Evolutionary conservation across 306 rosid species (phyloP), one percentile per base, ranked within the genome.

Genomic region (Cucumis hystrix): DNA sequence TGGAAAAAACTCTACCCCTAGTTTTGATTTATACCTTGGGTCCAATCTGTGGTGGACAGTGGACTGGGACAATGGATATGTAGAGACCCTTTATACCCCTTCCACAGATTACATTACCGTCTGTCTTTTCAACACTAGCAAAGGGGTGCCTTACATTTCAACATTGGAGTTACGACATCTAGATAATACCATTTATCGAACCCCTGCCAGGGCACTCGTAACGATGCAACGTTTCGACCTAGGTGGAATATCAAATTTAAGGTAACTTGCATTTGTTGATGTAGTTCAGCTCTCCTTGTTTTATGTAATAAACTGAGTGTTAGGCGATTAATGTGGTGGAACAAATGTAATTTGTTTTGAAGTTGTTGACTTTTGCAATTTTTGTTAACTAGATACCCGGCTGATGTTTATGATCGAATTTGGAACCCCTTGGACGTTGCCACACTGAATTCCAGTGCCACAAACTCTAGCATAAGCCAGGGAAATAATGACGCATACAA

Each of bases 101-200:
- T 6, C 18, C 9, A 35, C 83, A 14, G 73, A 81, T 33, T 77
- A 63, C 35, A 52, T 87, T 33, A 30, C 71, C 21, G 70, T 89
- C 5, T 91, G 90, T 64, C 84, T 89, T 20, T 83, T 81, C 1
- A 87, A 86, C 33, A 78, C 69, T 20, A 83, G 83, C 33, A 8
- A 37, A 6, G 87, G 91, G 37, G 63, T 63, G 2, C 91, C 97
- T 37, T 89, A 75, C 59, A 80, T 89, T 37, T 84, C 92, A 9
- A 7, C 81, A 4, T 56, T 87, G 60, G 94, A 85, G 51, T 56
- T 90, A 7, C 80, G 89, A 28, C 82, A 12, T 64, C 12, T 87
- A 15, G 60, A 15, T 6, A 78, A 30, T 68, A 49, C 56, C 5
- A 57, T 78, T 8, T 82, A 84, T 78, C 45, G 1, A 30, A 78